Evolutionary conservation across 306 rosid species (phyloP).

Genomic region (Cyamopsis tetragonoloba): DNA sequence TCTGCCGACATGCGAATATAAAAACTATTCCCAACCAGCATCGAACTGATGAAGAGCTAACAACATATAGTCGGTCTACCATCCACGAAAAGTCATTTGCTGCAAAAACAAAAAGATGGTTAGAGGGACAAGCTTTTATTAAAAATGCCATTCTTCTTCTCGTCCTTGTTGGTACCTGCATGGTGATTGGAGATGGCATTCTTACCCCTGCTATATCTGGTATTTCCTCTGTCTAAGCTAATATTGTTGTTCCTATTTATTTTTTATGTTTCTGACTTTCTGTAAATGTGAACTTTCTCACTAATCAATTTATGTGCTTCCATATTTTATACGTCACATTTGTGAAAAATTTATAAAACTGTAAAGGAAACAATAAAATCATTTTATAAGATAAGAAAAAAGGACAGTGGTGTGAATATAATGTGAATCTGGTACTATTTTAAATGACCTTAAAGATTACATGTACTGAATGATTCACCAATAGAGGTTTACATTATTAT

Average conservation of each 20-base stretch:
- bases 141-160: slow-evolving; percentile 66
- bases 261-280: slow-evolving; percentile 1
- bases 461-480: not conserved
- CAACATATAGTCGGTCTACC: slow-evolving; percentile 78
- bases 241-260: slow-evolving; percentile 11
- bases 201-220: slow-evolving; percentile 93
- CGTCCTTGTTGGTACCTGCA: slow-evolving; percentile 85
- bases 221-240: slow-evolving; percentile 30
- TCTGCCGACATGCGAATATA: slow-evolving; percentile 85
- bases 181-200: slow-evolving; percentile 91
- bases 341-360: slow-evolving; percentile 6
- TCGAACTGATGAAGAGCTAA: slow-evolving; percentile 75
- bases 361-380: slow-evolving; percentile 7
- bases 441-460: not conserved
- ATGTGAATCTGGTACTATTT: not conserved
- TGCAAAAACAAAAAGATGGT: slow-evolving; percentile 73
- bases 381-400: slow-evolving; percentile 1
- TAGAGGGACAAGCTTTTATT: slow-evolving; percentile 46
- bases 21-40: slow-evolving; percentile 81
- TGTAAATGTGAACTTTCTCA: not conserved
- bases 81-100: slow-evolving; percentile 75
- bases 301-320: not conserved
- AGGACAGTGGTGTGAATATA: not conserved
- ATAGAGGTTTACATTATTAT: not conserved
- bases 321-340: not conserved